These are phyloP conservation scores for Monosporascus sp. DNA, from an alignment of 2,329 filamentous ascomycete species.

Conservation along the genomic window DNA sequence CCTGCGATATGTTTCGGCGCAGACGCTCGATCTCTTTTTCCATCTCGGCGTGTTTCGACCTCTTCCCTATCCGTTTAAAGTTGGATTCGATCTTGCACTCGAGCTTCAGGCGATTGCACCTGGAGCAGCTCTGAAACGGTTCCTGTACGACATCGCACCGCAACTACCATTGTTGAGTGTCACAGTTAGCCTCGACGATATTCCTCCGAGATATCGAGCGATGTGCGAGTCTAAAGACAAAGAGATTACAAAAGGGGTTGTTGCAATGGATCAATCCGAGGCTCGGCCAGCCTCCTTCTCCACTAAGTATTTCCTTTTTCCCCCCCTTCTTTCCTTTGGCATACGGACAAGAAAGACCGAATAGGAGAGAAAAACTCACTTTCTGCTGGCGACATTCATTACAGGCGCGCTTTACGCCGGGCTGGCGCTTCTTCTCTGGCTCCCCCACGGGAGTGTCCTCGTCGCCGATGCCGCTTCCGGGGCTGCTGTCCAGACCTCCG, in stretches of 20 bases:
- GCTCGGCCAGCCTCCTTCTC: background rate
- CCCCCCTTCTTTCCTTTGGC: too few relatives aligned
- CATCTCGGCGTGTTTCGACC: constrained; percentile 80
- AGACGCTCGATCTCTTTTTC: constrained; percentile 72
- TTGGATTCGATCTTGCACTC: constrained; percentile 83
- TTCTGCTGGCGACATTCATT: constrained; percentile 85
- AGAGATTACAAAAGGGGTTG: too few relatives aligned
- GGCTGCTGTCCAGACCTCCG: constrained; percentile 52
- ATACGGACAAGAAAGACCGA: background rate
- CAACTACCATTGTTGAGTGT: constrained; percentile 30
- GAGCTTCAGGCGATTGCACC: constrained; percentile 74
- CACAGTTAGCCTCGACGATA: background rate
- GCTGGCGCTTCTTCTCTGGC: constrained; percentile 57
- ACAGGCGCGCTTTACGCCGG: constrained; percentile 72
- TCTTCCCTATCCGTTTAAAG: constrained; percentile 79
- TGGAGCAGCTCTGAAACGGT: constrained; percentile 69
- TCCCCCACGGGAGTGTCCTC: constrained; percentile 52
- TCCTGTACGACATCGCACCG: constrained; percentile 81
- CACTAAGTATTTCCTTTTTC: background rate
- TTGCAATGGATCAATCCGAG: too few relatives aligned
- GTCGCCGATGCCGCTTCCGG: constrained; percentile 48
- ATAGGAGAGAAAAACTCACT: constrained; percentile 41
- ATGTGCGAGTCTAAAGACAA: constrained; percentile 10
- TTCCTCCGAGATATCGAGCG: background rate
- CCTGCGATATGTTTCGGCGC: constrained; percentile 55